Conservation (phyloP, 225 moss, liverwort and hornwort species). For the Thuidium tamariscinum region DNA sequence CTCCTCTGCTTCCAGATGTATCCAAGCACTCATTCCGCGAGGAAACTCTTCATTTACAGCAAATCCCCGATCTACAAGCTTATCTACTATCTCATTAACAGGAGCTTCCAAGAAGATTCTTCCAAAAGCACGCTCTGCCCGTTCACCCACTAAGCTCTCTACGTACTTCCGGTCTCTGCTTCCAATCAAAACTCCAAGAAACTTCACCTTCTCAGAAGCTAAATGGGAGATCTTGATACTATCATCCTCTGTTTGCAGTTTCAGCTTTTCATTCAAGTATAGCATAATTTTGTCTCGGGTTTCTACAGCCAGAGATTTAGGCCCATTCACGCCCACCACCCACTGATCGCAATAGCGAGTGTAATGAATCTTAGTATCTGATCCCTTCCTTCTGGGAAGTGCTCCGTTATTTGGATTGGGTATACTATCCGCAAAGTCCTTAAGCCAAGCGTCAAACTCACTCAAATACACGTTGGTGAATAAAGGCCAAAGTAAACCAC, state of each 20-base stretch:
- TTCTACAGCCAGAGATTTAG: slow-evolving; percentile 32
- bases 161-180: slow-evolving; percentile 27
- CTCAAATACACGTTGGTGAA: slow-evolving; percentile 36
- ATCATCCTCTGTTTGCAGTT: slow-evolving; percentile 15
- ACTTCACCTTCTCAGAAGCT: slow-evolving; percentile 27
- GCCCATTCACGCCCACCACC: slow-evolving; percentile 38
- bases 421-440: slow-evolving; percentile 3
- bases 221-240: slow-evolving; percentile 23
- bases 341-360: slow-evolving; percentile 50
- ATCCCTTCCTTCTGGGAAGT: background rate
- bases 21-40: slow-evolving; percentile 56
- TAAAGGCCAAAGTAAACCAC: slow-evolving; percentile 32
- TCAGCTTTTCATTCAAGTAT: slow-evolving; percentile 16
- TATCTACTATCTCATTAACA: slow-evolving; percentile 37
- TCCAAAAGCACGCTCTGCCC: slow-evolving; percentile 16
- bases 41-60: slow-evolving; percentile 35
- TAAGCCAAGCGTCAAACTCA: slow-evolving; percentile 30
- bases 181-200: slow-evolving; percentile 32
- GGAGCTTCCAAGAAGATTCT: slow-evolving; percentile 47
- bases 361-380: slow-evolving; percentile 11
- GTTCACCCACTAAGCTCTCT: slow-evolving; percentile 25
- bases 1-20: slow-evolving; percentile 40
- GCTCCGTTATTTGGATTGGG: background rate
- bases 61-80: slow-evolving; percentile 44
- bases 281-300: slow-evolving; percentile 8